A percentile compares a stretch with the other conserved stretches of the same genome.
phyloP scores from a whole-genome alignment of 192 early-diverging fungal genomes.

The Coemansia sp. region DNA sequence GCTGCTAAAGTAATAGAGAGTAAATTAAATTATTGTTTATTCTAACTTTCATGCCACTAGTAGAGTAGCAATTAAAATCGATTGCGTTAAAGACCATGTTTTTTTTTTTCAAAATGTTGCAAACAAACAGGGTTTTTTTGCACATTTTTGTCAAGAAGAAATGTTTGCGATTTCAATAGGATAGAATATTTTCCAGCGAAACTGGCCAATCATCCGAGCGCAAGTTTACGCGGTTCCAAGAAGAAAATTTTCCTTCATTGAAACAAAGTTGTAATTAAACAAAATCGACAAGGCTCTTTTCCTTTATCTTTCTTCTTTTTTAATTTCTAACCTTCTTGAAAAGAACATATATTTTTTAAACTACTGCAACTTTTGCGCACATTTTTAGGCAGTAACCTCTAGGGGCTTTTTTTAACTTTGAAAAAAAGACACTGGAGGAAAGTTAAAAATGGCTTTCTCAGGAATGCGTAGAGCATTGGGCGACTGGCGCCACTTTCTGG shows the following conservation, averaged over 20 bases:
- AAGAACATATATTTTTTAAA: constrained; percentile 31
- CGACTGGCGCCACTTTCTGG: constrained; percentile 55
- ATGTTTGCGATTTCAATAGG: background rate
- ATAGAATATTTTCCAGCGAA: background rate
- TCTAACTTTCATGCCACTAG: too few species aligned
- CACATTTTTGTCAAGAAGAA: too few species aligned
- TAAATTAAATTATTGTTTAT: too few species aligned
- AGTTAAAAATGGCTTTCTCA: constrained; percentile 45
- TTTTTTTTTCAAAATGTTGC: too few species aligned
- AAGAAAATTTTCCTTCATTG: background rate
- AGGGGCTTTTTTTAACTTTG: background rate
- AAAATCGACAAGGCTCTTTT: too few species aligned
- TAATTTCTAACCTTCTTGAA: background rate
- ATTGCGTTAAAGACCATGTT: too few species aligned
- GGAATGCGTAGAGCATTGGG: background rate
- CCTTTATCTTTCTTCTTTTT: constrained; percentile 3
- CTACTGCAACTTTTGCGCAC: constrained; percentile 54
- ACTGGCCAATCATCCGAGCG: background rate
- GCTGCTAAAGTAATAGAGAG: too few species aligned
- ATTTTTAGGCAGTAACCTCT: constrained; percentile 52
- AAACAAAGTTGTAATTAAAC: too few species aligned
- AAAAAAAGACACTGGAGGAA: constrained; percentile 16
- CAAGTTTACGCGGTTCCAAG: background rate
- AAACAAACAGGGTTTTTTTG: too few species aligned
- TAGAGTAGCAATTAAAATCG: too few species aligned